A percentile compares a stretch with the other conserved stretches of the same genome.
These are phyloP conservation scores for Pyrenophora graminea DNA, from an alignment of 2,329 filamentous ascomycete species.

Conservation along the genomic window DNA sequence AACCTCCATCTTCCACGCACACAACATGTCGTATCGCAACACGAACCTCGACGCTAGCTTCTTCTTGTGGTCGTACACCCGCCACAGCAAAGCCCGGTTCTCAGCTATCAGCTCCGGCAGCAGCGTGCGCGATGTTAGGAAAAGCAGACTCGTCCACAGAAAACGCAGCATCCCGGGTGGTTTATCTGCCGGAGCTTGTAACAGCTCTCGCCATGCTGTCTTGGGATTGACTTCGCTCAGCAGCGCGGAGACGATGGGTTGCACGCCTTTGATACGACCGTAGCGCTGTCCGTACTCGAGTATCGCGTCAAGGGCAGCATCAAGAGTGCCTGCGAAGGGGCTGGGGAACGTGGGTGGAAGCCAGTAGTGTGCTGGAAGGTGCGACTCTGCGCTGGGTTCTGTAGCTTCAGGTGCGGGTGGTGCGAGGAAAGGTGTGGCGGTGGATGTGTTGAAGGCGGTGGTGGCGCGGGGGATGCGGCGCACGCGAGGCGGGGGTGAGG, in stretches of 20 bases:
- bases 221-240: slow-evolving; percentile 3
- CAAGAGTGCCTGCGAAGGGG: slow-evolving; percentile 30
- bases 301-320: slow-evolving; percentile 29
- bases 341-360: slow-evolving; percentile 27
- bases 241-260: slow-evolving; percentile 10
- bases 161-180: neutral
- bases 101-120: slow-evolving; percentile 34
- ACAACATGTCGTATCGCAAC: slow-evolving; percentile 37
- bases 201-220: slow-evolving; percentile 20
- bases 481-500: too few relatives aligned
- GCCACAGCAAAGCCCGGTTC: slow-evolving; percentile 24
- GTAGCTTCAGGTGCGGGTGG: too few relatives aligned
- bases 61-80: slow-evolving; percentile 28
- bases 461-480: too few relatives aligned
- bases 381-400: too few relatives aligned
- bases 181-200: neutral
- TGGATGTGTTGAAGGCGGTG: too few relatives aligned
- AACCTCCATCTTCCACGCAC: slow-evolving; percentile 22
- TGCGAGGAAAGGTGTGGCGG: too few relatives aligned
- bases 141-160: slow-evolving; percentile 26
- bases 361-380: slow-evolving; percentile 12
- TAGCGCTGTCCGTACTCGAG: slow-evolving; percentile 13
- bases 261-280: neutral
- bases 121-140: slow-evolving; percentile 30
- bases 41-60: slow-evolving; percentile 21